These are phyloP conservation scores for Ceratobasidium theobromae DNA, from an alignment of 1,284 basidiomycete genomes.

Conservation along the genomic window DNA sequence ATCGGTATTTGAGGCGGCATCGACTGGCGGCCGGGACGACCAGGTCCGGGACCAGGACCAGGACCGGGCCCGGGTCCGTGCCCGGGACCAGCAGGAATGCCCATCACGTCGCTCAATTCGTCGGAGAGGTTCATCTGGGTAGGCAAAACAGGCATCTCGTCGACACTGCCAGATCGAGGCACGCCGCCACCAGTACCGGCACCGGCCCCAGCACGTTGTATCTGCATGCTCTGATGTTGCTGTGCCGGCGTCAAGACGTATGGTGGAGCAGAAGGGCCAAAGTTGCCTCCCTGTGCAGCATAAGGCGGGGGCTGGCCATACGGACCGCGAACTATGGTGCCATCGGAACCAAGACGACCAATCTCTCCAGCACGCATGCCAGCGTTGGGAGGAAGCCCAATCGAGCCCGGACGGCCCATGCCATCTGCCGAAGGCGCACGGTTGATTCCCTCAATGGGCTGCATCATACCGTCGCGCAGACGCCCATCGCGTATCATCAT, in stretches of 20 bases:
- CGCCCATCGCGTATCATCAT: slow-evolving; percentile 20
- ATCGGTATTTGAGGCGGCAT: slow-evolving; percentile 20
- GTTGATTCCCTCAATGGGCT: slow-evolving; percentile 8
- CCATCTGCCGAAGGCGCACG: slow-evolving; percentile 18
- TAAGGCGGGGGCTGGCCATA: slow-evolving; percentile 23
- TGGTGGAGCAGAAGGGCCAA: background rate
- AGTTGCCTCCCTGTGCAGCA: slow-evolving; percentile 1
- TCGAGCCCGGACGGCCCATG: slow-evolving; percentile 5
- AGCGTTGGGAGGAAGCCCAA: background rate
- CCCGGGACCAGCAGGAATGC: background rate
- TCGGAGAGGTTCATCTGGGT: background rate
- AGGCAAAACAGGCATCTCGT: slow-evolving; percentile 8
- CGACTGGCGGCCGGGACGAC: background rate
- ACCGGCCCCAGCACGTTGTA: background rate
- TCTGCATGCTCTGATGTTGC: slow-evolving; percentile 28
- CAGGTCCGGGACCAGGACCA: background rate
- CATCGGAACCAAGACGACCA: slow-evolving; percentile 20
- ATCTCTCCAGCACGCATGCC: background rate
- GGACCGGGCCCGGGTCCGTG: background rate
- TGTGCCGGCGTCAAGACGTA: slow-evolving; percentile 23
- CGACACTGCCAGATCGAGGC: slow-evolving; percentile 2
- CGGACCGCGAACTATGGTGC: slow-evolving; percentile 2
- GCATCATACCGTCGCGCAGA: slow-evolving; percentile 11
- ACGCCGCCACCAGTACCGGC: background rate
- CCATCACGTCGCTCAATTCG: slow-evolving; percentile 2